phyloP scores from a whole-genome alignment of 2,329 filamentous ascomycete genomes.

The Colletotrichum theobromicola region DNA sequence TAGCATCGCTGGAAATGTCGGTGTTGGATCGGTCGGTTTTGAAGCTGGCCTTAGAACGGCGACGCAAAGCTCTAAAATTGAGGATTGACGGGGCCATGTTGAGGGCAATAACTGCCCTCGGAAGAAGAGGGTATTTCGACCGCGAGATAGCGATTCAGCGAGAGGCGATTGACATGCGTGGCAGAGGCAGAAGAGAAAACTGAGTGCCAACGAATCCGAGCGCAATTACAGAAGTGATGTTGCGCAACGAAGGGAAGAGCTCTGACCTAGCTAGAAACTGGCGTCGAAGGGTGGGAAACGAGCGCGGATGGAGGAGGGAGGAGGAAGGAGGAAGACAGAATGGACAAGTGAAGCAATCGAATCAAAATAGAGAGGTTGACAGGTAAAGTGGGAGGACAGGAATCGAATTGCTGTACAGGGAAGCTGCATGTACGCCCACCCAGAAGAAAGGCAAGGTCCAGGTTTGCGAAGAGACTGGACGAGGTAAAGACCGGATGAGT shows the following conservation, averaged over 20 bases:
- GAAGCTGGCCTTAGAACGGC: conserved; percentile 78
- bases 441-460: neutral
- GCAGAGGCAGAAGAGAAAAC: neutral
- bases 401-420: neutral
- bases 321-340: neutral
- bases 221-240: neutral
- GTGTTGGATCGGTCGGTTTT: conserved; percentile 60
- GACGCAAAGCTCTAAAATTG: conserved; percentile 72
- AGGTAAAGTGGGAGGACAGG: neutral
- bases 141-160: neutral
- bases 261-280: neutral
- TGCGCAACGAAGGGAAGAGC: neutral
- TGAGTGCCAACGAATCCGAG: neutral
- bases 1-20: conserved; percentile 66
- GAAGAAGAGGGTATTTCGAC: neutral
- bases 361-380: neutral
- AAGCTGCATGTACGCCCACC: neutral
- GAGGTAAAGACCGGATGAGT: neutral
- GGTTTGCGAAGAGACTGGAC: neutral
- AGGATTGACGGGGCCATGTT: conserved; percentile 71
- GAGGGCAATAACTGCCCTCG: conserved; percentile 6
- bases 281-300: neutral
- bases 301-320: neutral
- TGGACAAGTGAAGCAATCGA: neutral
- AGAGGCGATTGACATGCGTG: neutral